Percentiles rank a stretch among this genome's conserved stretches.
phyloP scores from a whole-genome alignment of 139 green algal genomes.

The Desmodesmus armatus region DNA sequence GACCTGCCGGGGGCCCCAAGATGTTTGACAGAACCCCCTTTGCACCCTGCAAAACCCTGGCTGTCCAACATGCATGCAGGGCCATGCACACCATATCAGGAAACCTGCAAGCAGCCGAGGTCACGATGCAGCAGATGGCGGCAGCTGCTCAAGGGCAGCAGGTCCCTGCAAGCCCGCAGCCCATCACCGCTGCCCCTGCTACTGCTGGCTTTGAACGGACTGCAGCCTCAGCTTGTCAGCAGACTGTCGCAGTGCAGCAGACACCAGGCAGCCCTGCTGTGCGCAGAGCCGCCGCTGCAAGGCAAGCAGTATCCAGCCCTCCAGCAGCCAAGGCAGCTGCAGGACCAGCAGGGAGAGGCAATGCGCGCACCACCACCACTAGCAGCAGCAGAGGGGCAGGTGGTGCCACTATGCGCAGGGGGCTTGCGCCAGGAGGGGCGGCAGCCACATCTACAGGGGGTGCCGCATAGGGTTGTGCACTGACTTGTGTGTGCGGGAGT shows the following conservation, averaged over 20 bases:
- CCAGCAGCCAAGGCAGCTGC: not conserved
- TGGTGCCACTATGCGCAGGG: too few species aligned
- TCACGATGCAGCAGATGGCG: slow-evolving; percentile 9
- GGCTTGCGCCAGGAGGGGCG: too few species aligned
- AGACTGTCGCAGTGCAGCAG: not conserved
- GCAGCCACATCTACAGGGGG: too few species aligned
- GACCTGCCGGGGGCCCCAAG: too few species aligned
- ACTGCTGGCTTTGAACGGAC: not conserved
- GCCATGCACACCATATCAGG: slow-evolving; percentile 30
- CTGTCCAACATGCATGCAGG: too few species aligned
- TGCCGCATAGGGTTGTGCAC: too few species aligned
- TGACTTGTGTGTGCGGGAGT: too few species aligned
- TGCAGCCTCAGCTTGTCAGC: not conserved
- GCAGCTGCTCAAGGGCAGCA: slow-evolving; percentile 25
- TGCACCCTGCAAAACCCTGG: too few species aligned
- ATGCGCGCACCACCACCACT: not conserved
- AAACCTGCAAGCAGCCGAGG: slow-evolving; percentile 29
- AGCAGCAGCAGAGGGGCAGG: not conserved
- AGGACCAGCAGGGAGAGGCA: not conserved
- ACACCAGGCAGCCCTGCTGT: too few species aligned
- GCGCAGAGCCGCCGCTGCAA: not conserved
- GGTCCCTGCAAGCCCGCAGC: not conserved
- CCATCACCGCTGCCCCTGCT: not conserved
- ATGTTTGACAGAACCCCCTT: too few species aligned
- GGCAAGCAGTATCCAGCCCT: not conserved